These are phyloP conservation scores for Aspergillus eucalypticola DNA, from an alignment of 2,329 filamentous ascomycete species.

Conservation along the genomic window DNA sequence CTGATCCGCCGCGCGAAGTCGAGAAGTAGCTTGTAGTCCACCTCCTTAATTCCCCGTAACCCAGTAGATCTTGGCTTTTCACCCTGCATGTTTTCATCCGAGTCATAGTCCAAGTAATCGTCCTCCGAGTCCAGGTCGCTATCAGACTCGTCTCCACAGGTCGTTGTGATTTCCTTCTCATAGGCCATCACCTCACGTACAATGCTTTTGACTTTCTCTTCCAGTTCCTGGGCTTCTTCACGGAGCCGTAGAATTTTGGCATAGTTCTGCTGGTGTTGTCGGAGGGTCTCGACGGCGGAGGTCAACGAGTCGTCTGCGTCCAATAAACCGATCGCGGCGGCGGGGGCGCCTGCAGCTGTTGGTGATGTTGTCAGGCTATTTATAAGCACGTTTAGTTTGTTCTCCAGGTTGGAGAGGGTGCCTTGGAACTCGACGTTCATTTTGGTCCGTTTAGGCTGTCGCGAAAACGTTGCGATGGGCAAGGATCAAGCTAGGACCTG, in stretches of 20 bases:
- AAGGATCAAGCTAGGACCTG: not conserved
- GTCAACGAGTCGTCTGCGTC: slow-evolving; percentile 45
- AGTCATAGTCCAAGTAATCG: slow-evolving; percentile 27
- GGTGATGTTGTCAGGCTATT: slow-evolving; percentile 46
- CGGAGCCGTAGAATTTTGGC: slow-evolving; percentile 44
- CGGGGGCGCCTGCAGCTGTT: slow-evolving; percentile 45
- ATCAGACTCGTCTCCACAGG: slow-evolving; percentile 37
- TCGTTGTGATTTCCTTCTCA: slow-evolving; percentile 41
- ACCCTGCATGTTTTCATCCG: slow-evolving; percentile 9
- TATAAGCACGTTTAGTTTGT: slow-evolving; percentile 45
- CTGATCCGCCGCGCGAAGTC: slow-evolving; percentile 50
- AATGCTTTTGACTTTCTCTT: slow-evolving; percentile 44
- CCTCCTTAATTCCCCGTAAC: slow-evolving; percentile 33
- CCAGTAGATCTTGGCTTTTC: slow-evolving; percentile 11
- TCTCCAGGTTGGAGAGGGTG: slow-evolving; percentile 44
- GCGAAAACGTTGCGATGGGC: not conserved
- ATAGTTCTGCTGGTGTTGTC: slow-evolving; percentile 48
- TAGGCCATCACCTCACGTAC: slow-evolving; percentile 42
- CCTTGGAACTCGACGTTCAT: slow-evolving; percentile 45
- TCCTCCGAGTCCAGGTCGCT: slow-evolving; percentile 31
- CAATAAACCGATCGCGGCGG: slow-evolving; percentile 42
- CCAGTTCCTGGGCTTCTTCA: slow-evolving; percentile 40
- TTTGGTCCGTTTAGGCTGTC: slow-evolving; percentile 7
- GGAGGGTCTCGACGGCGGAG: slow-evolving; percentile 44
- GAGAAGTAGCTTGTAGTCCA: slow-evolving; percentile 47